Conservation (phyloP, 2,329 filamentous ascomycete genomes). For the Xylariales sp. region DNA sequence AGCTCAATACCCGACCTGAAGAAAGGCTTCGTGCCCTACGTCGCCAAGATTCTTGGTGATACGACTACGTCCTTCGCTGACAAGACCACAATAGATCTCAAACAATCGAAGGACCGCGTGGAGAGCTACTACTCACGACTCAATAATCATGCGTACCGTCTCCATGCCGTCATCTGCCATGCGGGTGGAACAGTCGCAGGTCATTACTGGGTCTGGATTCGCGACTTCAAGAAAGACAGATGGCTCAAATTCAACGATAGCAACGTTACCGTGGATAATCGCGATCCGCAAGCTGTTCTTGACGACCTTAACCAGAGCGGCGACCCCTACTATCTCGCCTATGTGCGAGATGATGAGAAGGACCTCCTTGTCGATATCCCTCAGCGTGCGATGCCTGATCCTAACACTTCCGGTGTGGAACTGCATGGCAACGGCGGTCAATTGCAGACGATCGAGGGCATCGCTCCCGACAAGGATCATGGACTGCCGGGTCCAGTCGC, state of each 20-base stretch:
- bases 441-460: constrained; percentile 25
- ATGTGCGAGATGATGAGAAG: constrained; percentile 66
- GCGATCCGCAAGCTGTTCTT: constrained; percentile 64
- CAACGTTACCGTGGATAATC: constrained; percentile 63
- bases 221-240: constrained; percentile 72
- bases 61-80: neutral
- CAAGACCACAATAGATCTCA: neutral
- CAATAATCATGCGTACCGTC: constrained; percentile 64
- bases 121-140: neutral
- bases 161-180: constrained; percentile 93
- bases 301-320: constrained; percentile 61
- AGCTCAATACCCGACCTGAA: neutral
- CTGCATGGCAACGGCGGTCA: constrained; percentile 14
- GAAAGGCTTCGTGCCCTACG: neutral
- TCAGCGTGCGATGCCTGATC: constrained; percentile 24
- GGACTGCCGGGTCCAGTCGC: no score
- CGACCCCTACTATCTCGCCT: constrained; percentile 80
- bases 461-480: constrained; percentile 13
- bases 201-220: constrained; percentile 97
- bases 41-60: neutral
- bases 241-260: constrained; percentile 97
- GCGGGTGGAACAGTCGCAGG: constrained; percentile 68
- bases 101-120: neutral
- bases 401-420: constrained; percentile 1
- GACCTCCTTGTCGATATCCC: constrained; percentile 47